Evolutionary conservation across 306 rosid genomes (phyloP), one percentile per base, ranked within the genome.

Genomic region (Herpetospermum pedunculosum): DNA sequence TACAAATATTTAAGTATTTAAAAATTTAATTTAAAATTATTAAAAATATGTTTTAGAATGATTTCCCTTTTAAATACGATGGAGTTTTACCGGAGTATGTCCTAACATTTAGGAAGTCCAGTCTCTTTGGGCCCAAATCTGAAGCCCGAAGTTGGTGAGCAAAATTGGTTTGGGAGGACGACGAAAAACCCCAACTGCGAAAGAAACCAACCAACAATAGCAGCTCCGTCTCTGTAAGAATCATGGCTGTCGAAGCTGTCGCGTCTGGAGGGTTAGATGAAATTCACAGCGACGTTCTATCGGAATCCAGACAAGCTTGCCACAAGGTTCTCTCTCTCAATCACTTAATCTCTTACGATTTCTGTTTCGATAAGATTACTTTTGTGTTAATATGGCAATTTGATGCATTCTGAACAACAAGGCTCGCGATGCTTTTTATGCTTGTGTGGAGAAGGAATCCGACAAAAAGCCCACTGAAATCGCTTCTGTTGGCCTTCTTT

Each of bases 341-440:
- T 75, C 47, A 3, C 29, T 78, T 1, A 12, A 25, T 4, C 19
- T 29, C 44, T 40, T 40, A 25, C 8, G 21, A 46, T 48, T 50
- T 28, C 0, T 25, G 21, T 23, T 40, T 23, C n/a, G 6, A 67
- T 37, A 12, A 25, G 5, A 30, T 13, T 32, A 19, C 46, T 26
- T 41, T 23, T 28, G 16, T 58, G 5, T 21, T 78, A 15, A 23
- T 21, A 48, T 60, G 68, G 59, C 30, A 43, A 76, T 72, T 78
- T 63, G 60, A 47, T 76, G 75, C 59, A 37, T 64, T 64, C 81
- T 47, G 35, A 49, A 49, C 41, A 12, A 93, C 41, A 12, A 93
- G 99, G 92, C 96, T 74, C 96, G 97, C 21, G 99, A 95, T 84
- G 86, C 89, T 21, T 95, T 89, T 88, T 95, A 85, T 30, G 82